Base-by-base conservation (phyloP, 331 rosid genomes). In the Phaseolus coccineus region DNA sequence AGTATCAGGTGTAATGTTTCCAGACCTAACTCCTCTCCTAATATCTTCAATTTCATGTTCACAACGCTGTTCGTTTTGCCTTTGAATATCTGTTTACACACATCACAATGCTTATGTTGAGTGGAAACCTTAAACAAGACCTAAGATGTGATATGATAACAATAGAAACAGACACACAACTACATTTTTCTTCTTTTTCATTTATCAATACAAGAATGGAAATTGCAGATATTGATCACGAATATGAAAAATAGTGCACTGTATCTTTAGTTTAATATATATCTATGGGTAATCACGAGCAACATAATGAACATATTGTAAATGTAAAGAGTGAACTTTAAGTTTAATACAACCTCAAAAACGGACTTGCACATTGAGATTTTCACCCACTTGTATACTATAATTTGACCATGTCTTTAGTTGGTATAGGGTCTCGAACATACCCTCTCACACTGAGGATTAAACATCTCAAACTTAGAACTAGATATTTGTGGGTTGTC, bases 1-100 rank as follows among this genome's bases (percentile, higher is more conserved):
- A 37, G 88, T 70, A 71, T 89, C 86, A 16, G 90, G 92, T 25
- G 91, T 85, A 83, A 89, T 86, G 81, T 88, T 91, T 78, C 98
- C 98, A 73, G 94, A 86, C 74, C 86, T 88, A 56, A 93, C 88
- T 65, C 91, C 94, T 37, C 86, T 80, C 81, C 88, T 88, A 71
- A 95, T 89, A 51, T 90, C 96, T 85, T 93, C 97, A 65, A 95
- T 91, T 84, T 95, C 98, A 84, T 93, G 94, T 77, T 91, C 97
- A 53, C 97, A 93, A 9, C 86, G 93, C 62, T 87, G 96, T 59
- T 93, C 98, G 81, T 91, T 95, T 87, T 95, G 97, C 85, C 78
- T 90, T 64, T 90, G 93, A 66, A 87, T 89, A 80, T 87, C 98
- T 95, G 93, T 64, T 80, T 81, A 83, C 10, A 84, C 39, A 81